Conservation (phyloP, 805 yeast genomes). For the Phaffomyces thermotolerans region DNA sequence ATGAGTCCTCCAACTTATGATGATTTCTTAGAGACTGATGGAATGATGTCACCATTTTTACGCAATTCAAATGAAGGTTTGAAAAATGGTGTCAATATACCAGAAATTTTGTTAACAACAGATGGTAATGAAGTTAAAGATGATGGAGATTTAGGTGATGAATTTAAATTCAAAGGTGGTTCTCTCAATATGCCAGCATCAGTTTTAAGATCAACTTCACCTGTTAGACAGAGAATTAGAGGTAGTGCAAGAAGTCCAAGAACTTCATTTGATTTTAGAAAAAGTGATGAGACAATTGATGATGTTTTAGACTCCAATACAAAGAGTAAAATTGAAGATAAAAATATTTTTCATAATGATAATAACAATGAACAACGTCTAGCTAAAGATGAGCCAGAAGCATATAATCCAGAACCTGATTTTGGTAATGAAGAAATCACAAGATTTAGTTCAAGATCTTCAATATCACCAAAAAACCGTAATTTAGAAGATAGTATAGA, state of each 20-base stretch:
- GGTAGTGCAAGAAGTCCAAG: conserved; percentile 12
- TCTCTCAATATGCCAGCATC: conserved; percentile 29
- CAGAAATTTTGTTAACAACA: neutral
- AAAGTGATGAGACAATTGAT: conserved; percentile 6
- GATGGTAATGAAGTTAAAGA: neutral
- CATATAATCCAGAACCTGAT: neutral
- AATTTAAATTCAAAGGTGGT: conserved; percentile 26
- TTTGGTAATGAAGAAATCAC: neutral
- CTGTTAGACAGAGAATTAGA: conserved; percentile 19
- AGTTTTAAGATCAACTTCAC: conserved; percentile 27
- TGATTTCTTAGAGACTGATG: conserved; percentile 20
- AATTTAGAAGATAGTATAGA: conserved; percentile 1
- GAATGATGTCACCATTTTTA: conserved; percentile 6
- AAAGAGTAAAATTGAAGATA: too few species aligned
- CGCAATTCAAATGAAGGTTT: neutral
- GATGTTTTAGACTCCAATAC: neutral
- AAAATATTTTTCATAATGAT: too few species aligned
- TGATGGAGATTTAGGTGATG: conserved; percentile 25
- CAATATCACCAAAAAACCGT: conserved; percentile 8
- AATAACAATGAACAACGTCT: neutral
- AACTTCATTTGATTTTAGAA: conserved; percentile 9
- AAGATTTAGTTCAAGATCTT: conserved; percentile 12
- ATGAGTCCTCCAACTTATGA: conserved; percentile 29
- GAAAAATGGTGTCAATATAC: neutral
- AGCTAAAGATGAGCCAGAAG: neutral